Base-by-base conservation (phyloP, 2,329 filamentous ascomycete species). In the Sclerotinia borealis region DNA sequence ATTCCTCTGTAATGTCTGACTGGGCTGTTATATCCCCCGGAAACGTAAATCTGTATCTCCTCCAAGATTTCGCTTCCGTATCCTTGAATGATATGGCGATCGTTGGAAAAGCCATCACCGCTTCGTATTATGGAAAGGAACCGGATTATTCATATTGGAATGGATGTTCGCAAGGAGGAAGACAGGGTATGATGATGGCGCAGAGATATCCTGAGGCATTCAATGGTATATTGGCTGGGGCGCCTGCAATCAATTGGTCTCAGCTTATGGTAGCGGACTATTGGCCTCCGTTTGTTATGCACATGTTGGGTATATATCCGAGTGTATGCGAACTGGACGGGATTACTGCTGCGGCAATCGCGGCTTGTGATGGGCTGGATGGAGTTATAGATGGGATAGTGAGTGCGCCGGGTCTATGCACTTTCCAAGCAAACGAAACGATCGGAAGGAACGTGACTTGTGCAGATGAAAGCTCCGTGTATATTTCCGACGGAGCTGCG, bases 291-390 rank as follows among this genome's bases (percentile, higher is more conserved):
- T 65, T 43, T 10, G 47, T 34, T 25, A 55, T 54, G 65, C 69
- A 63, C 22, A 11, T 17, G 0, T 8, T 59, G 1, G 55, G 48
- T 13, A 4, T 22, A 0, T 43, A 59, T 37, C 37, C 43, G 0
- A 43, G 41, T 6, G 7, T 34, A 9, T 50, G 52, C 0, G 52
- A 59, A 49, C 13, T 59, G 0, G 37, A 59, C 19, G 43, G 27
- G 0, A 63, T 63, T 9, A 29, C 27, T 4, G 54, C 27, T 0
- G 78, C 81, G 56, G 75, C 77, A 4, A 27, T 83, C n/a, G 72
- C 75, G 13, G 79, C 83, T 69, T 84, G 82, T 68, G 81, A 83
- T 65, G 67, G 68, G 4, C 72, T 81, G 4, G 82, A 83, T 66
- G 79, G 79, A 22, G 75, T 77, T 17, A 70, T 72, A 5, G 82